Evolutionary conservation across 306 rosid species (phyloP), one percentile per base, ranked within the genome.

Genomic region (Oemleria cerasiformis): DNA sequence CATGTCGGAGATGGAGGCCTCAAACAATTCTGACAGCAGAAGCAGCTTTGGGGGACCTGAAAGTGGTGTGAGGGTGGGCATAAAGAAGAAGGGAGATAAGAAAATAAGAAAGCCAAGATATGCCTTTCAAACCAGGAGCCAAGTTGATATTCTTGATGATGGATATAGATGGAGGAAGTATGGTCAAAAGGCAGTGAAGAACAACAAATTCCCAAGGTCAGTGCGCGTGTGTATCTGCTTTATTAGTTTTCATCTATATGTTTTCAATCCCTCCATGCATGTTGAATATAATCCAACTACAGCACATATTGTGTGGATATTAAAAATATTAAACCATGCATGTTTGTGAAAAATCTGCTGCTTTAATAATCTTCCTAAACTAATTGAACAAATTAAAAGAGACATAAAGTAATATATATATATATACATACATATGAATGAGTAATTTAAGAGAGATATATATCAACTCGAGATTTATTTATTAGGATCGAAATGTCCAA

Each of bases 121-220:
- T 66, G 86, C 88, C 59, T 84, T 84, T 62, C 86, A 84, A 65
- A 84, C 88, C 9, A 81, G 88, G 57, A 84, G 88, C 68, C 88
- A 81, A 58, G 88, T 84, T 61, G 88, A 84, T 60, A 81, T 84
- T 45, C 88, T 84, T 39, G 88, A 84, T 53, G 88, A 84, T 70
- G 88, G 88, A 8, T 84, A 81, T 55, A 53, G 88, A 40, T 84
- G 88, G 88, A 78, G 88, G 73, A 84, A 84, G 71, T 84, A 84
- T 64, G 88, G 88, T 2, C 88, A 84, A 45, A 84, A 84, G 73
- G 88, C 88, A 2, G 88, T 84, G 44, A 84, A 84, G 80, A 84
- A 81, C 84, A 84, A 84, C 77, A 81, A 73, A 56, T 84, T 81
- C 43, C 86, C 86, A 4, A 84, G 88, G 88, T 84, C 38, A 15